A percentile compares a stretch with the other conserved stretches of the same genome.
phyloP scores from a whole-genome alignment of 1,284 basidiomycete species.

The Melanopsichium pennsylvanicum region DNA sequence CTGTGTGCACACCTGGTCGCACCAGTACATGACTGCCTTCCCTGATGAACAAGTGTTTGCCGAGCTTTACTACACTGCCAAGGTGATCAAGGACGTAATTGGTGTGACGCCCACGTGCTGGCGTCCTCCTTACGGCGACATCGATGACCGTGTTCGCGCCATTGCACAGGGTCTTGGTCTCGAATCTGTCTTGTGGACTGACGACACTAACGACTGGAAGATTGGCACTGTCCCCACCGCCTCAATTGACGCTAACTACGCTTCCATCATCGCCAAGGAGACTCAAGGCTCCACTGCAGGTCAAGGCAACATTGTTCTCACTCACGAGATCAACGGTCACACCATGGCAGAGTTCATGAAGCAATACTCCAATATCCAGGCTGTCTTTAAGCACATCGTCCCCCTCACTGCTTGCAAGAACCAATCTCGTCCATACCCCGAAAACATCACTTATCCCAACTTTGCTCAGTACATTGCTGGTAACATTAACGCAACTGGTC shows the following conservation, averaged over 20 bases:
- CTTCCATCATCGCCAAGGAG: slow-evolving; percentile 66
- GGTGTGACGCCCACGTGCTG: slow-evolving; percentile 69
- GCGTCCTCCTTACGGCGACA: slow-evolving; percentile 69
- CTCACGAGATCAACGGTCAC: slow-evolving; percentile 61
- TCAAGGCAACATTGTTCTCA: slow-evolving; percentile 64
- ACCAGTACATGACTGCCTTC: slow-evolving; percentile 69
- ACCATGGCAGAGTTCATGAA: slow-evolving; percentile 60
- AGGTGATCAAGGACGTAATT: slow-evolving; percentile 69
- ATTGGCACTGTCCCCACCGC: slow-evolving; percentile 63
- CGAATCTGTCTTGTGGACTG: slow-evolving; percentile 69
- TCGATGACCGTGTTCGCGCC: slow-evolving; percentile 70
- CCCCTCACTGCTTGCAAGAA: slow-evolving; percentile 63
- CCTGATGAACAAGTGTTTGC: slow-evolving; percentile 70
- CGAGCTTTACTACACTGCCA: slow-evolving; percentile 71
- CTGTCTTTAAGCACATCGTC: slow-evolving; percentile 60
- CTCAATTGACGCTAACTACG: slow-evolving; percentile 68
- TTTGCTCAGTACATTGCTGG: slow-evolving; percentile 54
- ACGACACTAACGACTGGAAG: slow-evolving; percentile 68
- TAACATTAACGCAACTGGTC: slow-evolving; percentile 50
- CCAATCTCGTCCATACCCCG: slow-evolving; percentile 67
- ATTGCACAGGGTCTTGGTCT: slow-evolving; percentile 69
- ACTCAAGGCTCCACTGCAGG: slow-evolving; percentile 66
- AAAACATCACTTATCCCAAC: slow-evolving; percentile 66
- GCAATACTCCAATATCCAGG: slow-evolving; percentile 55
- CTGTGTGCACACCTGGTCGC: slow-evolving; percentile 67